Percentiles rank a stretch among this genome's conserved stretches.
Evolutionary conservation across 306 rosid genomes (phyloP).

Genomic region (Quercus robur): DNA sequence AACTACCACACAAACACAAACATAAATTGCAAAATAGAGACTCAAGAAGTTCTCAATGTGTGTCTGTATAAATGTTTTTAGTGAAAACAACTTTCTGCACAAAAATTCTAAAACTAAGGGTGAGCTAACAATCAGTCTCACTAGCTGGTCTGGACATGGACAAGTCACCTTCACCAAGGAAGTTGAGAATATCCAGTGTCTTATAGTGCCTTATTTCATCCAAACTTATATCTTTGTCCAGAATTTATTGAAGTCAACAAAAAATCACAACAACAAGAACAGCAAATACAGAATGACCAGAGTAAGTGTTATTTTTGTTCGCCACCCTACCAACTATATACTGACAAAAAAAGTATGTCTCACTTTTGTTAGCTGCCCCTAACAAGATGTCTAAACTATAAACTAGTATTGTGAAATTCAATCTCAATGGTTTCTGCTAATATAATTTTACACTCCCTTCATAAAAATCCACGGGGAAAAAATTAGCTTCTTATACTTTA

Average conservation of each 20-base stretch:
- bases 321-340: too few species aligned
- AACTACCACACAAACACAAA: background rate
- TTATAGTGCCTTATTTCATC: background rate
- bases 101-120: background rate
- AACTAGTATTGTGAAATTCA: too few species aligned
- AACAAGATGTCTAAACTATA: too few species aligned
- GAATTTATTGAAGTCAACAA: background rate
- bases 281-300: too few species aligned
- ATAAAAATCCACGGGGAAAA: background rate
- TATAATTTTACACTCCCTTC: background rate
- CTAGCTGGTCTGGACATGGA: background rate
- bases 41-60: background rate
- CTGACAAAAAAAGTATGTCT: too few species aligned
- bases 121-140: background rate
- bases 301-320: too few species aligned
- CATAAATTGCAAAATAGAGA: background rate
- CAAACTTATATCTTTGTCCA: background rate
- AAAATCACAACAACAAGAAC: background rate
- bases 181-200: background rate
- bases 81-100: background rate
- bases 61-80: background rate
- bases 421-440: background rate
- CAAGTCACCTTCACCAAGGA: background rate
- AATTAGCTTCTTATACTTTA: background rate
- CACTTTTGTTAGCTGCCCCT: too few species aligned